Conservation (phyloP, 192 early-diverging fungal species). For the Dissophora globulifera region DNA sequence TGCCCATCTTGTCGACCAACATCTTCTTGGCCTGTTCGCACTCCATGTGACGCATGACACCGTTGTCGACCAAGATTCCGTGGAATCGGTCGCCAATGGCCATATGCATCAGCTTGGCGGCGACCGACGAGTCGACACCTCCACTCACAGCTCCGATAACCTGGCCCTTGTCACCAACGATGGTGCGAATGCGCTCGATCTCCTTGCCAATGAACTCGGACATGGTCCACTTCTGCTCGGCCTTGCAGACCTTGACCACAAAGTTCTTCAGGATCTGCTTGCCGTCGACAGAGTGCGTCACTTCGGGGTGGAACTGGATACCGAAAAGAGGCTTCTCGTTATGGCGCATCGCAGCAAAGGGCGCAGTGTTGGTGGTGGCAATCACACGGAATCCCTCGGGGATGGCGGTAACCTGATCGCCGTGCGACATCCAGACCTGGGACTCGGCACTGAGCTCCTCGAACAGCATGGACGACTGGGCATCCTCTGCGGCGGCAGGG, state of each 20-base stretch:
- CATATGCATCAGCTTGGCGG: conserved; percentile 95
- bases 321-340: conserved; percentile 86
- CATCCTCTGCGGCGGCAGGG: conserved; percentile 27
- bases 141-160: conserved; percentile 98
- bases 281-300: conserved; percentile 95
- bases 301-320: conserved; percentile 99
- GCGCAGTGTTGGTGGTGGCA: conserved; percentile 88
- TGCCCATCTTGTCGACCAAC: conserved; percentile 89
- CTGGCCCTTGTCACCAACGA: conserved; percentile 91
- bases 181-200: conserved; percentile 88
- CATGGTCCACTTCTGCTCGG: conserved; percentile 95
- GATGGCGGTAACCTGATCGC: conserved; percentile 88
- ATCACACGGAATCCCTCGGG: conserved; percentile 87
- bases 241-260: conserved; percentile 89
- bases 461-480: conserved; percentile 37
- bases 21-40: conserved; percentile 86
- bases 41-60: conserved; percentile 98
- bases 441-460: conserved; percentile 37
- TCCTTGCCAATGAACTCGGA: conserved; percentile 96
- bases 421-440: conserved; percentile 98
- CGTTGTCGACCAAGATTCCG: conserved; percentile 97
- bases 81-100: conserved; percentile 99
- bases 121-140: conserved; percentile 97
- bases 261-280: conserved; percentile 91
- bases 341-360: conserved; percentile 90